Evolutionary conservation across 306 rosid genomes (phyloP), one percentile per base, ranked within the genome.

Genomic region (Prunus mongolica): DNA sequence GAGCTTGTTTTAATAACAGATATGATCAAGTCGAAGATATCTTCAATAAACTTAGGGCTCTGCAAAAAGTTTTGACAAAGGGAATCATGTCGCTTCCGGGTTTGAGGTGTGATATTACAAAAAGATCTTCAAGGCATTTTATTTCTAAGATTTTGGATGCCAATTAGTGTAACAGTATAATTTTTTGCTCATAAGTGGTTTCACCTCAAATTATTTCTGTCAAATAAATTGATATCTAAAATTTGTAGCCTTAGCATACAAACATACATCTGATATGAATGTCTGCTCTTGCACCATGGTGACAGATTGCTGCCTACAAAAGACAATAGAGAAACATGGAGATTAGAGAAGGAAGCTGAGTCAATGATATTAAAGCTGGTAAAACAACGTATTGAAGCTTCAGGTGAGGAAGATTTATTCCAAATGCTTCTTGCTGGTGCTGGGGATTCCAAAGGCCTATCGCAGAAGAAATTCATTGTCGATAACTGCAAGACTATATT

Each of bases 401-500:
- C 76, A 34, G 18, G 47, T 60, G 89, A 82, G 78, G 60, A 88
- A 67, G 97, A 89, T 79, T 88, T 93, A 11, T 54, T 91, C 5
- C 97, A 91, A 66, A 89, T 87, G 93, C 79, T 93, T 72, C 80
- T 88, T 3, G 83, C 88, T 32, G 89, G 96, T 47, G 89, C 91
- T 2, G 82, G 72, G 2, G 73, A 58, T 16, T 46, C 30, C 46
- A 74, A 64, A 69, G 80, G 62, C 66, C 45, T 57, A 20, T 73
- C 83, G 20, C 65, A 57, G 3, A 88, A 89, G 3, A 82, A 71
- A 41, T 89, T 91, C 85, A 81, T 91, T 16, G 84, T 89, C 12
- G 87, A 84, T 63, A 84, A 80, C 46, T 84, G 84, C 82, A 80
- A 73, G 76, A 84, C 55, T 45, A 46, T 84, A 2, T 76, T 76